phyloP scores from a whole-genome alignment of 768 basidiomycete species.

The Serendipita sp. region DNA sequence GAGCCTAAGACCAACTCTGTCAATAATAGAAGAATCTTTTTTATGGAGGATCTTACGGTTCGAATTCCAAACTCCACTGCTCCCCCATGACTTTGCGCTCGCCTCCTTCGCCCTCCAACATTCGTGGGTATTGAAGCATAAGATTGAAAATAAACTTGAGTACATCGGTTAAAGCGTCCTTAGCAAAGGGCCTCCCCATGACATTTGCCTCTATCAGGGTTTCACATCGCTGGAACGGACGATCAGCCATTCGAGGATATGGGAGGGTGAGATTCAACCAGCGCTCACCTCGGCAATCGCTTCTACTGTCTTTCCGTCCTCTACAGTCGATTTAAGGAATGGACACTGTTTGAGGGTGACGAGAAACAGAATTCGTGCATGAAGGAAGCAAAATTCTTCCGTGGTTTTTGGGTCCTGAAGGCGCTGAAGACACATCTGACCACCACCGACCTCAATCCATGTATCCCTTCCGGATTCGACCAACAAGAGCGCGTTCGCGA shows the following conservation, averaged over 20 bases:
- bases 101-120: slow-evolving; percentile 12
- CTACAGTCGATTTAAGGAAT: slow-evolving; percentile 43
- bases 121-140: slow-evolving; percentile 56
- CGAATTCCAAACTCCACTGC: slow-evolving; percentile 56
- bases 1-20: slow-evolving; percentile 27
- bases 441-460: slow-evolving; percentile 51
- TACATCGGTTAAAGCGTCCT: slow-evolving; percentile 65
- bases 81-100: slow-evolving; percentile 29
- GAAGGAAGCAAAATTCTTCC: slow-evolving; percentile 53
- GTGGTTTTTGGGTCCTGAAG: slow-evolving; percentile 40
- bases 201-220: slow-evolving; percentile 20
- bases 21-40: not conserved
- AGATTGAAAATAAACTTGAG: slow-evolving; percentile 78
- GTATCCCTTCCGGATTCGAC: slow-evolving; percentile 39
- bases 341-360: slow-evolving; percentile 37
- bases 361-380: slow-evolving; percentile 63
- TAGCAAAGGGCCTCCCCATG: slow-evolving; percentile 35
- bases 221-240: not conserved
- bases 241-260: too few relatives aligned
- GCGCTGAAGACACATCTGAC: slow-evolving; percentile 35
- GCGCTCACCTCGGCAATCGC: not conserved
- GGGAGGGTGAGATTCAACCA: not conserved
- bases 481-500: slow-evolving; percentile 67
- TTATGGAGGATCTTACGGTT: slow-evolving; percentile 33
- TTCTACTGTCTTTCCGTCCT: slow-evolving; percentile 29